phyloP scores from a whole-genome alignment of 148 eudicot genomes.

The Nepenthes gracilis region DNA sequence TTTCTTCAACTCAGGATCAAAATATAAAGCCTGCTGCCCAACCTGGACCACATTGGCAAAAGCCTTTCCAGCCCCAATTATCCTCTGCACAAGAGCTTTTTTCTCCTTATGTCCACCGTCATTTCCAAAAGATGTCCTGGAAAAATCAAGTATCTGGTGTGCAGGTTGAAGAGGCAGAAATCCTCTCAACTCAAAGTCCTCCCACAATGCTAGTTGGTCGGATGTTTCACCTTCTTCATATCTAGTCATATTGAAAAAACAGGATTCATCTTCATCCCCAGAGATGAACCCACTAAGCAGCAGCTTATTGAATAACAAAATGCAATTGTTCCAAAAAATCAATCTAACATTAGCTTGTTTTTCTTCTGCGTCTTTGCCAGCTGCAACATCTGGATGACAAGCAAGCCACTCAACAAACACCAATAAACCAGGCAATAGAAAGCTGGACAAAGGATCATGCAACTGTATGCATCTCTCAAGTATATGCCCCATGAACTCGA shows the following conservation, averaged over 20 bases:
- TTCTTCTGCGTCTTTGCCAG: constrained; percentile 56
- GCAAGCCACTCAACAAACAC: constrained; percentile 96
- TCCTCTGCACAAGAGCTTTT: constrained; percentile 64
- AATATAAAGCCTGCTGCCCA: constrained; percentile 55
- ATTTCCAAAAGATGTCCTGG: constrained; percentile 45
- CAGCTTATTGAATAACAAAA: constrained; percentile 62
- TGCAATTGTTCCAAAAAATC: constrained; percentile 61
- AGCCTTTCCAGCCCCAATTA: constrained; percentile 81
- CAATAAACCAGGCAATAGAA: constrained; percentile 66
- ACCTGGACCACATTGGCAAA: constrained; percentile 47
- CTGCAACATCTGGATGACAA: constrained; percentile 55
- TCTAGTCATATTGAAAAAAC: constrained; percentile 59
- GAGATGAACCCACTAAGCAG: constrained; percentile 31
- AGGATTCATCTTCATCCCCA: constrained; percentile 52
- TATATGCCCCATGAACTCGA: constrained; percentile 73
- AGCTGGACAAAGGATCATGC: constrained; percentile 68
- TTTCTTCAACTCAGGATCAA: constrained; percentile 43
- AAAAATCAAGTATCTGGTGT: constrained; percentile 78
- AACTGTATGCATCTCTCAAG: constrained; percentile 57
- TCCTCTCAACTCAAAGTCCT: constrained; percentile 91
- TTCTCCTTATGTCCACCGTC: constrained; percentile 56
- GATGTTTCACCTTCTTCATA: constrained; percentile 74
- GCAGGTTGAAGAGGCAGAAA: constrained; percentile 83
- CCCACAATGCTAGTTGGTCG: constrained; percentile 67
- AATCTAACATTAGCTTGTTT: constrained; percentile 52